Percentiles rank a stretch among this genome's conserved stretches.
phyloP scores from a whole-genome alignment of 208 protist species.

The Wallacemonas sp. region DNA sequence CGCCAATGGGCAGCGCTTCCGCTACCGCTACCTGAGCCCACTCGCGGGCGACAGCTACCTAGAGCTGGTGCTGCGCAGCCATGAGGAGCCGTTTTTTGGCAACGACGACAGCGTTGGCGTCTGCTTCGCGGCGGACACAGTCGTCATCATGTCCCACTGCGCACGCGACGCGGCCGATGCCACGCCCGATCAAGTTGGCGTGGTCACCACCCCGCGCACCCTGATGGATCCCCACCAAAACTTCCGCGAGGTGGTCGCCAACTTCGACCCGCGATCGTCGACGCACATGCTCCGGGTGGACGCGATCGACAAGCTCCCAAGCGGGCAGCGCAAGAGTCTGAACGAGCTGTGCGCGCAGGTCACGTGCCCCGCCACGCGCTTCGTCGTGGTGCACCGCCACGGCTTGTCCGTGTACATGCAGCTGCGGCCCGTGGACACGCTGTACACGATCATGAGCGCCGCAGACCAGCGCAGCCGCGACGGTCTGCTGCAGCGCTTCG shows the following conservation, averaged over 20 bases:
- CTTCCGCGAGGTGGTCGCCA: slow-evolving; percentile 64
- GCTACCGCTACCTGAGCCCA: slow-evolving; percentile 69
- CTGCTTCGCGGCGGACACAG: slow-evolving; percentile 63
- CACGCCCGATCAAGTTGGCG: slow-evolving; percentile 54
- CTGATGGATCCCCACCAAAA: slow-evolving; percentile 70
- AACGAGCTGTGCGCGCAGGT: slow-evolving; percentile 82
- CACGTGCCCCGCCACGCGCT: slow-evolving; percentile 47
- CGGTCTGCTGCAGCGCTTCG: slow-evolving; percentile 72
- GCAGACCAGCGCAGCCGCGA: slow-evolving; percentile 52
- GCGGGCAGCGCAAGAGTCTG: slow-evolving; percentile 28
- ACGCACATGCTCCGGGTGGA: slow-evolving; percentile 74
- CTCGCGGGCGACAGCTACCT: slow-evolving; percentile 36
- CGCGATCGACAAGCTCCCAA: slow-evolving; percentile 63
- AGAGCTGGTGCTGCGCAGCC: slow-evolving; percentile 56
- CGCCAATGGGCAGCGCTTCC: slow-evolving; percentile 82
- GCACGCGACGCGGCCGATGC: slow-evolving; percentile 32
- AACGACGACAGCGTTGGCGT: slow-evolving; percentile 45
- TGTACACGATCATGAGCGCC: slow-evolving; percentile 75
- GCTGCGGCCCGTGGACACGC: slow-evolving; percentile 81
- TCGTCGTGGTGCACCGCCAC: slow-evolving; percentile 77
- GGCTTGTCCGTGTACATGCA: slow-evolving; percentile 80
- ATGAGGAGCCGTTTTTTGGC: slow-evolving; percentile 52
- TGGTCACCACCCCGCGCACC: slow-evolving; percentile 54
- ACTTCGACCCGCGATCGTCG: slow-evolving; percentile 45
- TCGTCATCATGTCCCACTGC: slow-evolving; percentile 43